Base-by-base conservation (phyloP, 148 eudicot species). In the Pharnaceum exiguum region DNA sequence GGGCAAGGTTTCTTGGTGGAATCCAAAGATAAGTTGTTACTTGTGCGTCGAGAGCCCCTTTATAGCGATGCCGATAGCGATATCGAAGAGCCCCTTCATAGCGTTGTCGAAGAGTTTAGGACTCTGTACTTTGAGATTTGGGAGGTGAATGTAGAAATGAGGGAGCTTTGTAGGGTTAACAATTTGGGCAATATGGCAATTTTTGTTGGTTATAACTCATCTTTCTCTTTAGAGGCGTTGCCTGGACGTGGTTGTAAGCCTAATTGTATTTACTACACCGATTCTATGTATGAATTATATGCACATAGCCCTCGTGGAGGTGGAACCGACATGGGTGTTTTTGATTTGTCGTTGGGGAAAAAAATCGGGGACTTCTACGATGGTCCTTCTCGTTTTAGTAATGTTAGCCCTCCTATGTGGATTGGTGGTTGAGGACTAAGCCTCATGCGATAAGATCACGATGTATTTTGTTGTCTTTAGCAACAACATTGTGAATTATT, bases 261-360 rank as follows among this genome's bases (percentile, higher is more conserved):
- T 29, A 29, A 58, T 35, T 58, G 62, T 33, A 44, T 58, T 10
- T 58, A 58, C 47, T 58, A 58, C 13, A 58, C 62, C 0, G 62
- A 58, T 23, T 22, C 43, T 33, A 27, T 29, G 11, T 0, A 0
- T 4, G 51, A 19, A 3, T 43, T 43, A 12, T 47, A 47, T 12
- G n/a, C n/a, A n/a, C n/a, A n/a, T n/a, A n/a, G n/a, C n/a, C n/a
- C n/a, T n/a, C n/a, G n/a, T n/a, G n/a, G n/a, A n/a, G 23, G 25
- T 24, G 5, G 15, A 12, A n/a, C 30, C 16, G 59, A 55, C 17
- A 24, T 55, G 11, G 59, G 59, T 23, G 46, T 55, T 4, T 55
- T 22, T 38, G 30, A 36, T 7, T 37, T 23, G 9, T 13, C 8
- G 38, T 13, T 32, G 1, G 30, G 46, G 24, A 17, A 55, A 7